phyloP scores from a whole-genome alignment of 331 rosid genomes.

The Rosa hybrid region DNA sequence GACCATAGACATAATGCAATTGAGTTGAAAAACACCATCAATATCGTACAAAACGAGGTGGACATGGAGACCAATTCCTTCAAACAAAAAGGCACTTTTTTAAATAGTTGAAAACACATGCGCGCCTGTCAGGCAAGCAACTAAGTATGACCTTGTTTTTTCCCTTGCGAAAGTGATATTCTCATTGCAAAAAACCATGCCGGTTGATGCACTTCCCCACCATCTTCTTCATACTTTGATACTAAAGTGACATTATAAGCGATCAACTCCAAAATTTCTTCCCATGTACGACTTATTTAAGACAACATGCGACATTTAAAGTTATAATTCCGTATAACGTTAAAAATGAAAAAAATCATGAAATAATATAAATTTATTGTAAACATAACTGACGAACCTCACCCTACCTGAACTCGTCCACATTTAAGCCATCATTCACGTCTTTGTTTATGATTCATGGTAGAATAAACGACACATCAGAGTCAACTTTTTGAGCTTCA shows the following conservation, averaged over 20 bases:
- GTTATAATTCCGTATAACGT: too few species aligned
- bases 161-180: not conserved
- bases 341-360: too few species aligned
- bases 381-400: too few species aligned
- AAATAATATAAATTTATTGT: too few species aligned
- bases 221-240: not conserved
- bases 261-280: too few species aligned
- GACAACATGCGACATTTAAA: not conserved
- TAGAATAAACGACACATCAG: not conserved
- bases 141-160: not conserved
- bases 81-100: not conserved
- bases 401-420: not conserved
- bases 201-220: not conserved
- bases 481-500: conserved; percentile 7
- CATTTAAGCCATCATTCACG: not conserved
- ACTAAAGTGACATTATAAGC: not conserved
- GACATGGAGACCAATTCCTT: not conserved
- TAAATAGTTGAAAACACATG: not conserved
- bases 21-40: not conserved
- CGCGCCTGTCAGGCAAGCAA: not conserved
- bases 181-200: not conserved
- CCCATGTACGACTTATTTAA: too few species aligned
- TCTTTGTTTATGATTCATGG: not conserved
- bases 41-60: not conserved
- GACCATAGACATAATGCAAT: not conserved